Percentiles rank a stretch among this genome's conserved stretches.
phyloP scores from a whole-genome alignment of 805 yeast genomes.

The Candida coquimbonensis region DNA sequence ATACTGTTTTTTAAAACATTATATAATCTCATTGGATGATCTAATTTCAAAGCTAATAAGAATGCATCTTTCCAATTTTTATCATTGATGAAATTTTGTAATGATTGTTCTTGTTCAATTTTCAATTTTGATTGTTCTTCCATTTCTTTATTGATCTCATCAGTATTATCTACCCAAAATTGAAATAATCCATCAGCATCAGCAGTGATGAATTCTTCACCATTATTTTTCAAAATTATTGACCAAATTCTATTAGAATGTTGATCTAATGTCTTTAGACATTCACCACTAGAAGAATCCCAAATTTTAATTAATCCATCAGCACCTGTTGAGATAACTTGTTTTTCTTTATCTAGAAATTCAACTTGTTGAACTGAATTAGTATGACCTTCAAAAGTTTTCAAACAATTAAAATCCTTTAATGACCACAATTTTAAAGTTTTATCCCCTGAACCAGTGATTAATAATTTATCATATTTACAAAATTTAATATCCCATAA shows the following conservation, averaged over 20 bases:
- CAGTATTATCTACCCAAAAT: constrained; percentile 85
- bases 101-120: constrained; percentile 84
- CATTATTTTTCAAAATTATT: constrained; percentile 56
- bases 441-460: constrained; percentile 90
- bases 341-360: constrained; percentile 60
- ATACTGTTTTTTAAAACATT: constrained; percentile 64
- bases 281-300: constrained; percentile 74
- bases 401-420: constrained; percentile 63
- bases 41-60: constrained; percentile 72
- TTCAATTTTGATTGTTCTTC: constrained; percentile 42
- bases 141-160: constrained; percentile 51
- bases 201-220: constrained; percentile 69
- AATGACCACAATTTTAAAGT: constrained; percentile 86
- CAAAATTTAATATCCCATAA: constrained; percentile 88
- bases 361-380: constrained; percentile 82
- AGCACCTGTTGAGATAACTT: constrained; percentile 73
- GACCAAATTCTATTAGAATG: constrained; percentile 97
- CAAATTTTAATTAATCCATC: constrained; percentile 92
- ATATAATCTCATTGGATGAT: constrained; percentile 86
- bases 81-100: constrained; percentile 63
- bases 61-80: constrained; percentile 89
- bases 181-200: constrained; percentile 94
- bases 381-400: constrained; percentile 91
- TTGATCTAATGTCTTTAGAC: constrained; percentile 79
- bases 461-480: constrained; percentile 66